Percentiles rank a stretch among this genome's conserved stretches.
These are phyloP conservation scores for Russula brevipes DNA, from an alignment of 768 basidiomycete genomes.

Conservation along the genomic window DNA sequence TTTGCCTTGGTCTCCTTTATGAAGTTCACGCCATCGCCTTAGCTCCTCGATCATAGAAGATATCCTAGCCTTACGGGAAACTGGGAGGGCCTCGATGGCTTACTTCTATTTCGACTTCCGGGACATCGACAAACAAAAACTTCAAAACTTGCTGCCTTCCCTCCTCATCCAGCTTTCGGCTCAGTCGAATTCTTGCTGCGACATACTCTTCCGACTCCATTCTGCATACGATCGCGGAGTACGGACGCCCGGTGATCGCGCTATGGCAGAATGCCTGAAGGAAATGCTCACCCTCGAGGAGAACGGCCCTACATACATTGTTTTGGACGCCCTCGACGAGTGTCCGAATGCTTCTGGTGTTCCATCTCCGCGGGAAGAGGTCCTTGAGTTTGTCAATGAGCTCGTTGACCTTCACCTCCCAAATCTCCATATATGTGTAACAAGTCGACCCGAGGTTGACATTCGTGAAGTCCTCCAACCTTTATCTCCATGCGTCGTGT, in stretches of 20 bases:
- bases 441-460: neutral
- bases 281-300: neutral
- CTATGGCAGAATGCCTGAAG: neutral
- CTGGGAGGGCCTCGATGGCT: neutral
- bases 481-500: neutral
- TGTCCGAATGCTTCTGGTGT: neutral
- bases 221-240: neutral
- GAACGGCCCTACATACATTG: neutral
- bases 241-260: neutral
- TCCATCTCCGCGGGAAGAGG: neutral
- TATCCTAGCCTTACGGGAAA: neutral
- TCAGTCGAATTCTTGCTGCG: neutral
- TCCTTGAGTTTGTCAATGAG: neutral
- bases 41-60: neutral
- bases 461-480: neutral
- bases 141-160: too few species aligned
- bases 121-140: too few species aligned
- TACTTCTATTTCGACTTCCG: too few species aligned
- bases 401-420: neutral
- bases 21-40: neutral
- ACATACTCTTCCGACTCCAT: neutral
- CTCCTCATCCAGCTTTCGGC: neutral
- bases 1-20: too few species aligned
- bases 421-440: neutral
- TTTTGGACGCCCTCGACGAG: constrained; percentile 1